Evolutionary conservation across 2,329 filamentous ascomycete species (phyloP).

Genomic region (Calonectria pseudoreteaudii): DNA sequence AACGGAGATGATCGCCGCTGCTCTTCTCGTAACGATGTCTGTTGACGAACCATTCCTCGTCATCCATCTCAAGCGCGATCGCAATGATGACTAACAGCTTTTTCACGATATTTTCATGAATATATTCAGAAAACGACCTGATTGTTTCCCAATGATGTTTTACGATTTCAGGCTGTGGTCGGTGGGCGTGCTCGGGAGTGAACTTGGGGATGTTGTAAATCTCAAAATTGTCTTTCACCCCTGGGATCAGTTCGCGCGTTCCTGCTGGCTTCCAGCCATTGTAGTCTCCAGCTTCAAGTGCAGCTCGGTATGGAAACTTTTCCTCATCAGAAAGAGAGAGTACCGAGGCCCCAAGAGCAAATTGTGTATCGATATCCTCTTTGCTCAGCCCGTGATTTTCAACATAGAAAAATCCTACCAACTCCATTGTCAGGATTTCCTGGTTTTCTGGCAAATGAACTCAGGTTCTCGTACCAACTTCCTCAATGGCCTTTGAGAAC

Average conservation of each 20-base stretch:
- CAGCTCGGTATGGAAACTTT: conserved; percentile 59
- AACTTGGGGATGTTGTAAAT: conserved; percentile 49
- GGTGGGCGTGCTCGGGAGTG: conserved; percentile 36
- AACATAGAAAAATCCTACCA: conserved; percentile 65
- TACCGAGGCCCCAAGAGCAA: conserved; percentile 68
- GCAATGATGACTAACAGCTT: conserved; percentile 71
- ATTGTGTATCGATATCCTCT: conserved; percentile 68
- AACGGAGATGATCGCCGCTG: not conserved
- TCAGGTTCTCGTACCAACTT: not conserved
- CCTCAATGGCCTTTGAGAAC: not conserved
- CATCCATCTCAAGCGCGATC: conserved; percentile 67
- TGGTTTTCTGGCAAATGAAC: no score
- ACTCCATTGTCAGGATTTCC: not conserved
- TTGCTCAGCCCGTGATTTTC: conserved; percentile 70
- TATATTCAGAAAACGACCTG: conserved; percentile 60
- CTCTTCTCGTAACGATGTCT: conserved; percentile 58
- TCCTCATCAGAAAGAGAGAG: conserved; percentile 64
- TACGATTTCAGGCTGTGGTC: conserved; percentile 56
- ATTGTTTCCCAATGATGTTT: conserved; percentile 65
- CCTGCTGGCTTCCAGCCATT: conserved; percentile 66
- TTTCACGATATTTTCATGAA: conserved; percentile 65
- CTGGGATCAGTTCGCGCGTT: conserved; percentile 43
- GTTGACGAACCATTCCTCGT: conserved; percentile 64
- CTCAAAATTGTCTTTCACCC: conserved; percentile 52
- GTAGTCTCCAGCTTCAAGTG: conserved; percentile 62